Conservation (phyloP, 176 grass and related monocot species). For the Cymbopogon citratus region DNA sequence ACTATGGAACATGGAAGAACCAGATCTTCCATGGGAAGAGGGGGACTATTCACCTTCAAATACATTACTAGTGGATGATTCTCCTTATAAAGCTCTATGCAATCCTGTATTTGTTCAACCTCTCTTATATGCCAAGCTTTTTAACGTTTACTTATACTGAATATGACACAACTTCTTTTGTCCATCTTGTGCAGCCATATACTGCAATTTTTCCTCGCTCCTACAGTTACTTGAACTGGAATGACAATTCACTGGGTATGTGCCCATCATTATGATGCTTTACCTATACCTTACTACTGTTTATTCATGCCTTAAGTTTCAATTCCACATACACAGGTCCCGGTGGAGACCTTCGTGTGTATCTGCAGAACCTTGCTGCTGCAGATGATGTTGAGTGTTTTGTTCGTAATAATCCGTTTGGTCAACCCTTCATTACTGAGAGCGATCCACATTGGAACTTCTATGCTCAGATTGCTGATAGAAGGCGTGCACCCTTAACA, state of each 20-base stretch:
- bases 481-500: too few relatives aligned
- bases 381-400: constrained; percentile 64
- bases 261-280: neutral
- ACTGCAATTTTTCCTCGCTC: constrained; percentile 71
- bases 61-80: constrained; percentile 85
- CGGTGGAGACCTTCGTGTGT: constrained; percentile 75
- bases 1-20: constrained; percentile 75
- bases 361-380: constrained; percentile 58
- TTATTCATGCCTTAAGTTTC: constrained; percentile 17
- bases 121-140: neutral
- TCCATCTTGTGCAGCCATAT: constrained; percentile 49
- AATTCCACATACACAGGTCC: constrained; percentile 46
- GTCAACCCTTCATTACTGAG: constrained; percentile 70
- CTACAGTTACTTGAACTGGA: constrained; percentile 46
- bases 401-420: constrained; percentile 70
- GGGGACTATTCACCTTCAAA: constrained; percentile 63
- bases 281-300: neutral
- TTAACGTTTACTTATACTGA: constrained; percentile 1
- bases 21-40: constrained; percentile 68
- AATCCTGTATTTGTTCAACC: constrained; percentile 55
- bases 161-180: constrained; percentile 7
- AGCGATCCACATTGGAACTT: constrained; percentile 71
- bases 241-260: constrained; percentile 77
- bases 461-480: constrained; percentile 61
- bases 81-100: constrained; percentile 85